phyloP scores from a whole-genome alignment of 106 monocot species.

The Apostasia shenzhenica region DNA sequence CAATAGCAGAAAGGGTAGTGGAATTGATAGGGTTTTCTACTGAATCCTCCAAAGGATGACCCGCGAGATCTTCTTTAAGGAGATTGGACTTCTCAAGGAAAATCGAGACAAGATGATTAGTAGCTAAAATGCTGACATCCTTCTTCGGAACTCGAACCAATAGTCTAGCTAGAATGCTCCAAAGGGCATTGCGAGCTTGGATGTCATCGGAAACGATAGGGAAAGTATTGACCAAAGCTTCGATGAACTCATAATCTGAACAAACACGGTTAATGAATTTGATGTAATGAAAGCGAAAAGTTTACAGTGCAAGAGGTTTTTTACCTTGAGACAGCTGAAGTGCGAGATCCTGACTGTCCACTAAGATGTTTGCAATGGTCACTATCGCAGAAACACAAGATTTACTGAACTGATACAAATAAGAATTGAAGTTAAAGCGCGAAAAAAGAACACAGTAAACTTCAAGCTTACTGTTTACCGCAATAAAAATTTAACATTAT shows the following conservation, averaged over 20 bases:
- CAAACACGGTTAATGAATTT: conserved; percentile 1
- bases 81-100: conserved; percentile 37
- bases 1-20: conserved; percentile 10
- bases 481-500: no score
- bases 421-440: neutral
- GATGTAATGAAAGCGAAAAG: neutral
- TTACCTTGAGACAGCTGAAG: conserved; percentile 50
- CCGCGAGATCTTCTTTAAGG: conserved; percentile 56
- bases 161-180: conserved; percentile 56
- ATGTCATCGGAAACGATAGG: conserved; percentile 60
- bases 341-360: conserved; percentile 44
- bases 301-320: neutral
- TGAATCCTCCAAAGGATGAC: conserved; percentile 17
- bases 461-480: no score
- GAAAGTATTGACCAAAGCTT: conserved; percentile 64
- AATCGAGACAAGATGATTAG: conserved; percentile 29
- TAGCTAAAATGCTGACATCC: conserved; percentile 1
- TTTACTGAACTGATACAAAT: conserved; percentile 36
- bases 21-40: conserved; percentile 4
- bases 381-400: conserved; percentile 43
- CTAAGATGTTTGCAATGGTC: conserved; percentile 77
- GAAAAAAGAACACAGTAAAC: no score
- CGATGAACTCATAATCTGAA: conserved; percentile 53
- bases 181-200: conserved; percentile 57
- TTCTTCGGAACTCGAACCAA: conserved; percentile 35